Evolutionary conservation across 768 basidiomycete species (phyloP).

Genomic region (Lyophyllum decastes): DNA sequence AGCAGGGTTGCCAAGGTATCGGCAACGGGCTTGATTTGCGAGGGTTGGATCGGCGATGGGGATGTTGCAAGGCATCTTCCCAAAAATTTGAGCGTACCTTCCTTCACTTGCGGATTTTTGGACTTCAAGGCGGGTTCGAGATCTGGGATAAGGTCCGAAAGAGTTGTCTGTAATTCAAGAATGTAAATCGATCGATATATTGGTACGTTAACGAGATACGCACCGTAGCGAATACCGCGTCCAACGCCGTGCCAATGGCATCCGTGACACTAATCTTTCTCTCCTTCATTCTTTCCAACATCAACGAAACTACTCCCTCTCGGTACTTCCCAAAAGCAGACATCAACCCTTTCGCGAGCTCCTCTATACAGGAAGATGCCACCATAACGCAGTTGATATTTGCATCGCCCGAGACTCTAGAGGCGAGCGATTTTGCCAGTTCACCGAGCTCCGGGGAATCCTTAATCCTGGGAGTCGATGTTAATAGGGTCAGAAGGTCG

Average conservation of each 20-base stretch:
- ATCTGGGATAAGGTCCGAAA: constrained; percentile 84
- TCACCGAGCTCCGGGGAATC: constrained; percentile 80
- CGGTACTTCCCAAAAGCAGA: constrained; percentile 72
- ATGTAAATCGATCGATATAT: constrained; percentile 7
- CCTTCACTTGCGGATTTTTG: constrained; percentile 97
- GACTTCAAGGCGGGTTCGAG: constrained; percentile 73
- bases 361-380: constrained; percentile 84
- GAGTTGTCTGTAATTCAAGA: constrained; percentile 54
- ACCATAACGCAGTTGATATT: constrained; percentile 95
- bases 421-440: constrained; percentile 72
- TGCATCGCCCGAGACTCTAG: constrained; percentile 83
- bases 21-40: constrained; percentile 80
- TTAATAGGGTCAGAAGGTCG: constrained; percentile 71
- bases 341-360: constrained; percentile 82
- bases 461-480: constrained; percentile 71
- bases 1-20: constrained; percentile 75
- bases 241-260: constrained; percentile 81
- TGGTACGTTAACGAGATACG: constrained; percentile 26
- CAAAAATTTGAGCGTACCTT: constrained; percentile 87
- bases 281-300: constrained; percentile 92
- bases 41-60: constrained; percentile 63
- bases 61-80: constrained; percentile 76
- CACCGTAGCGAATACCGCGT: constrained; percentile 86
- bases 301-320: constrained; percentile 68
- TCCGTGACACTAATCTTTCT: constrained; percentile 90